phyloP scores from a whole-genome alignment of 2,329 filamentous ascomycete genomes.

The Trichophyton simii region DNA sequence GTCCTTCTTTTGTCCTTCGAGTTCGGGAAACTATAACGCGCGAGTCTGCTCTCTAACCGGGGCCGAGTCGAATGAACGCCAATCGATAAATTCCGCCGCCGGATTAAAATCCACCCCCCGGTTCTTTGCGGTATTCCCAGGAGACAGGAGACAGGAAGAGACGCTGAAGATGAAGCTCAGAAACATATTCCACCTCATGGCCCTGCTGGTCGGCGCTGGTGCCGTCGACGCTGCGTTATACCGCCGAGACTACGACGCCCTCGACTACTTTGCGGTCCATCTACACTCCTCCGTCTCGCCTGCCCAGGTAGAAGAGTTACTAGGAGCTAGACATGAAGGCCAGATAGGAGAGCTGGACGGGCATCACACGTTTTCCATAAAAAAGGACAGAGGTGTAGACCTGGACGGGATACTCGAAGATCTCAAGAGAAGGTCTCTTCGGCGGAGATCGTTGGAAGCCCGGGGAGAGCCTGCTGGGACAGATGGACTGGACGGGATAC shows the following conservation, averaged over 20 bases:
- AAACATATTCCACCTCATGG: constrained; percentile 3
- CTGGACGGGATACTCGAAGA: constrained; percentile 41
- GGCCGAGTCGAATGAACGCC: not conserved
- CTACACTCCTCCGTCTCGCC: constrained; percentile 52
- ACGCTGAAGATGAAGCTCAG: constrained; percentile 9
- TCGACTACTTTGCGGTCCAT: constrained; percentile 91
- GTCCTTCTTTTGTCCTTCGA: no score
- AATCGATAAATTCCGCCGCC: constrained; percentile 3
- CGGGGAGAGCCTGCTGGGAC: constrained; percentile 10
- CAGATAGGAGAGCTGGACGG: constrained; percentile 61
- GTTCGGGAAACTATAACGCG: no score
- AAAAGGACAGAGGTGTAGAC: constrained; percentile 43
- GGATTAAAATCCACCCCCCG: not conserved
- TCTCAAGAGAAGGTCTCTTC: constrained; percentile 49
- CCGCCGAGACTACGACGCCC: constrained; percentile 58
- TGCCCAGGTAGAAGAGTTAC: constrained; percentile 51
- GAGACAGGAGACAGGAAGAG: not conserved
- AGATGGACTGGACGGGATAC: constrained; percentile 59
- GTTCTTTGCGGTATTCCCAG: not conserved
- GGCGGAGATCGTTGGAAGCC: constrained; percentile 35
- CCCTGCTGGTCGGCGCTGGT: constrained; percentile 26
- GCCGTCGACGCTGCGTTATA: constrained; percentile 37
- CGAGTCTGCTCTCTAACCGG: not conserved
- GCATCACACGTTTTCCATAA: constrained; percentile 77
- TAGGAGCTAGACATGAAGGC: constrained; percentile 72